A percentile compares a stretch with the other conserved stretches of the same genome.
Conservation (phyloP, 495 filamentous ascomycete genomes). For the Trichoderma orchidacearum region DNA sequence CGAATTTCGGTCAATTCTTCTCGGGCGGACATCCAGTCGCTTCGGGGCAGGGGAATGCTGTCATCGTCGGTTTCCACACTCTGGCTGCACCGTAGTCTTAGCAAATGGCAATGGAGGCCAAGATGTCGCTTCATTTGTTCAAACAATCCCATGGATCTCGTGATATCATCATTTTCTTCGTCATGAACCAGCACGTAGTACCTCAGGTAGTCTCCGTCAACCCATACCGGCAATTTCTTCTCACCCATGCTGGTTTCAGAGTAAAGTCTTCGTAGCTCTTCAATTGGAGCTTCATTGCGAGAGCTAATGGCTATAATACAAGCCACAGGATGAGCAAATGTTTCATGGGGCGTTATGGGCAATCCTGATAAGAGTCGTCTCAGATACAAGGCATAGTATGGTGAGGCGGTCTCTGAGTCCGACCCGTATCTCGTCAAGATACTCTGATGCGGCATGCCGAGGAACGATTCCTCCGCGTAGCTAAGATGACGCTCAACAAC, state of each 20-base stretch:
- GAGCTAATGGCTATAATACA: conserved; percentile 93
- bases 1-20: conserved; percentile 69
- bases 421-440: conserved; percentile 21
- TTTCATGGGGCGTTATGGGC: conserved; percentile 69
- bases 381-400: conserved; percentile 71
- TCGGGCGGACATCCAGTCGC: conserved; percentile 77
- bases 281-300: conserved; percentile 63
- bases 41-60: conserved; percentile 61
- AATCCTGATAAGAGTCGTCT: conserved; percentile 69
- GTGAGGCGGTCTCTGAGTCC: conserved; percentile 31
- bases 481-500: conserved; percentile 38
- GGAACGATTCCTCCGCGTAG: conserved; percentile 35
- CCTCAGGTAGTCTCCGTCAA: conserved; percentile 75
- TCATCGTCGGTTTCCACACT: conserved; percentile 90
- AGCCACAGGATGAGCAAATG: conserved; percentile 90
- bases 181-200: conserved; percentile 98
- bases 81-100: conserved; percentile 69
- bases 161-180: conserved; percentile 84
- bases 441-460: conserved; percentile 18
- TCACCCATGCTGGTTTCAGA: conserved; percentile 56
- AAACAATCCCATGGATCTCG: conserved; percentile 74
- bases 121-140: conserved; percentile 98
- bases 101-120: conserved; percentile 85
- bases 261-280: conserved; percentile 72
- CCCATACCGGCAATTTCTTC: conserved; percentile 59